Evolutionary conservation across 257 asterid species (phyloP), one percentile per base, ranked within the genome.

Genomic region (Solanum lycopersicoides): DNA sequence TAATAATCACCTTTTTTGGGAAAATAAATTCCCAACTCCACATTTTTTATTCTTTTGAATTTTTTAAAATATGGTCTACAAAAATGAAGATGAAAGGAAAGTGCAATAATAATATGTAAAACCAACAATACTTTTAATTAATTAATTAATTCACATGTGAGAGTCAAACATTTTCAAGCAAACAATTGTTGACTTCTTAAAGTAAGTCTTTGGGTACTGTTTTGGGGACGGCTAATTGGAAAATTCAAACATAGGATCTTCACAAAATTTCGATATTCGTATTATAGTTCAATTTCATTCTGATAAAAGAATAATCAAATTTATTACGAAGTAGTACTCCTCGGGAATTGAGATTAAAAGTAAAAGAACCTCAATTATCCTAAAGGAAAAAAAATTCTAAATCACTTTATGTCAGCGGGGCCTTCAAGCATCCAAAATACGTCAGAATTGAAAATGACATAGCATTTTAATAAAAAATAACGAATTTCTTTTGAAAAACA

Each of bases 221-320:
- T 45, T 77, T 44, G 16, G 16, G 68, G 42, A 8, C 42, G 16
- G 25, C 68, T 28, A 45, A 47, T 28, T 28, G 66, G 28, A 45
- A 79, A 16, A 77, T 23, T 4, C 34, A 41, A 39, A 75, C 21
- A 75, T 23, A 39, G 56, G 35, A 23, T 41, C 41, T 34, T 9
- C 21, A 20, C 2, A 9, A 16, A 30, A 15, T 63, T 4, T 8
- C 12, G 9, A 9, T 4, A 23, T 60, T 60, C 1, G 0, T 59
- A 59, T 53, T 53, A 3, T 3, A 53, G 60, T 53, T 53, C 1
- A 0, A 53, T 16, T 50, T 15, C 9, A 50, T 50, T 50, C 9
- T 0, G 0, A 6, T 50, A 47, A 5, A 4, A 47, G 0, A 8
- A 2, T 15, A 3, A 50, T 50, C 0, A 1, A 2, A 1, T 50